Evolutionary conservation across 805 yeast species (phyloP), one percentile per base, ranked within the genome.

Genomic region (Saturnispora hagleri): DNA sequence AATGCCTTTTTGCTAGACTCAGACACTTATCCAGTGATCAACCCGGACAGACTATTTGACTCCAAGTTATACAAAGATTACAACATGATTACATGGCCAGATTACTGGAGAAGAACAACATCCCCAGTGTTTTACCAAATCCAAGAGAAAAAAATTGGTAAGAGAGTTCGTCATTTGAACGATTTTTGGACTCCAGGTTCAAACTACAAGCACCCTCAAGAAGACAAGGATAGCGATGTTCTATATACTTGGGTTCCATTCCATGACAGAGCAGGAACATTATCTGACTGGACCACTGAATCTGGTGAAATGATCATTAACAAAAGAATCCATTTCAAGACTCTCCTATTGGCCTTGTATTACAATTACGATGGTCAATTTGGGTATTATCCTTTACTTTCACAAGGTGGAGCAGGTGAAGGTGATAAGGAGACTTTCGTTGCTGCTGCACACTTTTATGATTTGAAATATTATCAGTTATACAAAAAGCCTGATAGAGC

Each of bases 341-440:
- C 81, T 9, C 66, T 82, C 26, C 65, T 81, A 45, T 65, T 82
- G 28, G 76, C 86, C 0, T 61, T 80, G 31, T 82, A 80, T 59
- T 82, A 81, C 60, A 82, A 82, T 58, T 62, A 76, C 40, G 79
- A 76, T 59, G 85, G 86, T 0, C 84, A 83, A 3, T 71, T 72
- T n/a, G 71, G 76, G 50, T 80, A 75, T 57, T 80, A 80, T 56
- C 77, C 78, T 24, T 64, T 80, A n/a, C 69, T 80, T 51, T 74
- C 82, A 0, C 77, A 79, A 62, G 84, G 79, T 34, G 73, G 73
- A 38, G 78, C 77, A 3, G 93, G 91, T 17, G 88, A 83, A 67
- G 93, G 91, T 48, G 91, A 86, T 62, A 86, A 85, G 60, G 91
- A 85, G 57, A 84, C 91, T 0, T 82, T 83, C 53, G 70, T 82